Percentiles rank a stretch among this genome's conserved stretches.
phyloP scores from a whole-genome alignment of 371 early-diverging fungal species.

The Dichotomocladium elegans region DNA sequence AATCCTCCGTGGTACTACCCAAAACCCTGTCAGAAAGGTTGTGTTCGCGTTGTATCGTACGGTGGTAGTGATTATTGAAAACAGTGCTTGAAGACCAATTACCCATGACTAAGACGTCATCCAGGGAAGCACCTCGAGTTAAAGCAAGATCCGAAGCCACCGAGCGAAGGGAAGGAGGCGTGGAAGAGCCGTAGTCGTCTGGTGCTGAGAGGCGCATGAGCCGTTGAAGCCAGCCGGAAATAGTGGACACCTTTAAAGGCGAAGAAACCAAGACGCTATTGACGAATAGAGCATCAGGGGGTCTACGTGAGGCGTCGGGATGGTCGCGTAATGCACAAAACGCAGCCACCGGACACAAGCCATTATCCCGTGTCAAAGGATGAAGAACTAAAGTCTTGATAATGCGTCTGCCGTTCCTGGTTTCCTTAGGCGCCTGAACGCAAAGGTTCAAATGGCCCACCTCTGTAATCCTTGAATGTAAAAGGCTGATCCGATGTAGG shows the following conservation, averaged over 20 bases:
- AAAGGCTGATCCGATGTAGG: neutral
- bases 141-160: slow-evolving; percentile 5
- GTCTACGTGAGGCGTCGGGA: too few species aligned
- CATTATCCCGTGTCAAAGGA: neutral
- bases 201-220: neutral
- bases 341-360: neutral
- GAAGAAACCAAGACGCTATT: too few species aligned
- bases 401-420: neutral
- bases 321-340: too few species aligned
- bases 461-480: neutral
- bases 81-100: slow-evolving; percentile 11
- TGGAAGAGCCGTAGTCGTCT: neutral
- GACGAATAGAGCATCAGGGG: too few species aligned
- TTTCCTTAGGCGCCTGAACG: slow-evolving; percentile 42
- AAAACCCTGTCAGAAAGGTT: too few species aligned
- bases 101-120: slow-evolving; percentile 5
- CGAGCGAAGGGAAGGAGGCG: slow-evolving; percentile 3
- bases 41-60: neutral
- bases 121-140: slow-evolving; percentile 1
- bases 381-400: neutral
- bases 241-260: too few species aligned
- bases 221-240: too few species aligned
- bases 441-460: neutral
- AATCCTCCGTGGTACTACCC: too few species aligned
- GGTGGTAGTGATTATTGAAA: slow-evolving; percentile 3